phyloP scores from a whole-genome alignment of 1,284 basidiomycete genomes.

The Stygiomarasmius scandens region DNA sequence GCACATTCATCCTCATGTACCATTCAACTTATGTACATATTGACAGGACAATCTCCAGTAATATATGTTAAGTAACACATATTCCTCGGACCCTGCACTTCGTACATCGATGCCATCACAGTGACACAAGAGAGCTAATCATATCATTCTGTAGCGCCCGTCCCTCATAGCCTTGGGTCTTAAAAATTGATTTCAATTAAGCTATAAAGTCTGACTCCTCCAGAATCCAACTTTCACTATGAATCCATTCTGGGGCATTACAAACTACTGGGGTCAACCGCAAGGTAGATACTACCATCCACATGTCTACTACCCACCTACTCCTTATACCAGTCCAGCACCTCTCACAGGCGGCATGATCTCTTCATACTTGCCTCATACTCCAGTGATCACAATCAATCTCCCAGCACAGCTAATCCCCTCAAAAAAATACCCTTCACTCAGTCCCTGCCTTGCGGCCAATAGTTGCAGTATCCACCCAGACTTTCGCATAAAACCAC shows the following conservation, averaged over 20 bases:
- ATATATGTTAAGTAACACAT: too few species aligned
- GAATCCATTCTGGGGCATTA: background rate
- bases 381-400: background rate
- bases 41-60: too few species aligned
- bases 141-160: background rate
- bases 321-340: background rate
- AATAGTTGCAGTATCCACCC: conserved; percentile 54
- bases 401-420: background rate
- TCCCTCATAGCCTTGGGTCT: background rate
- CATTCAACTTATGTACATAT: too few species aligned
- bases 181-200: too few species aligned
- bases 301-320: conserved; percentile 8
- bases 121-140: too few species aligned
- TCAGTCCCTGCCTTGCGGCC: conserved; percentile 53
- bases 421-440: conserved; percentile 41
- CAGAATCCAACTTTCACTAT: background rate
- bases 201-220: too few species aligned
- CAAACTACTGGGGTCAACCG: background rate
- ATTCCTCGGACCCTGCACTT: too few species aligned
- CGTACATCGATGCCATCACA: too few species aligned
- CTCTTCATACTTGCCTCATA: background rate
- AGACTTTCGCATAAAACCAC: conserved; percentile 46
- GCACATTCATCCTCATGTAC: too few species aligned
- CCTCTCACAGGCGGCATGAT: background rate
- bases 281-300: conserved; percentile 9